Percentiles rank a stretch among this genome's conserved stretches.
These are phyloP conservation scores for Rosa chinensis DNA, from an alignment of 306 rosid genomes.

Conservation along the genomic window DNA sequence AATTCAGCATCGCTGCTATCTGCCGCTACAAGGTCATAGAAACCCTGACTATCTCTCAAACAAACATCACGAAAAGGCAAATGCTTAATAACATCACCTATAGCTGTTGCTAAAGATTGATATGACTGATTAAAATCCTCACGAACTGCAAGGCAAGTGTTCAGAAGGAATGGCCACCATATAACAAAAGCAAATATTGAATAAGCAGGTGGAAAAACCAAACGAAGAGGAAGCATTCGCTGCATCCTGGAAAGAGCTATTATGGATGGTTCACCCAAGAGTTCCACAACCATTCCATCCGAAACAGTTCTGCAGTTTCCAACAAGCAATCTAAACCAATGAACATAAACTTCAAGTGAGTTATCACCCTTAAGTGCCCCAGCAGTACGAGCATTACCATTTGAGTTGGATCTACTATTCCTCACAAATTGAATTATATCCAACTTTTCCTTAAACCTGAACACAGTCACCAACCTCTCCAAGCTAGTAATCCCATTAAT, in stretches of 20 bases:
- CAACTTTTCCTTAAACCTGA: conserved; percentile 83
- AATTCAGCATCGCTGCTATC: conserved; percentile 80
- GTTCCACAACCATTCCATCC: conserved; percentile 84
- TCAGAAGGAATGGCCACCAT: conserved; percentile 72
- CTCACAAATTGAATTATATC: conserved; percentile 77
- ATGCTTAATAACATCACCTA: conserved; percentile 77
- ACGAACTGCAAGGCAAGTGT: conserved; percentile 53
- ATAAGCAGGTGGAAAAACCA: conserved; percentile 93
- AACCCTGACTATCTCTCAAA: conserved; percentile 81
- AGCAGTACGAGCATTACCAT: conserved; percentile 77
- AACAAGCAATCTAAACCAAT: conserved; percentile 93
- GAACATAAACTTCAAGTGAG: conserved; percentile 73
- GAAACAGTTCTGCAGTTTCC: conserved; percentile 83
- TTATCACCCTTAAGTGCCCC: conserved; percentile 68
- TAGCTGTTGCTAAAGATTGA: conserved; percentile 67
- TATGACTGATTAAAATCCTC: conserved; percentile 73
- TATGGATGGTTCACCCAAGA: conserved; percentile 80
- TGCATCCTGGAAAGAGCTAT: conserved; percentile 95
- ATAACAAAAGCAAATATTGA: conserved; percentile 75
- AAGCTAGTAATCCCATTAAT: conserved; percentile 80
- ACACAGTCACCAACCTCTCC: conserved; percentile 88
- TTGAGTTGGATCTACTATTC: conserved; percentile 76
- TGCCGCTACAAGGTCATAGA: conserved; percentile 74
- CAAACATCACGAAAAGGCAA: conserved; percentile 89
- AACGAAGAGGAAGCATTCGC: conserved; percentile 72